Base-by-base conservation (phyloP, 495 filamentous ascomycete genomes). In the Penicillium goetzii region DNA sequence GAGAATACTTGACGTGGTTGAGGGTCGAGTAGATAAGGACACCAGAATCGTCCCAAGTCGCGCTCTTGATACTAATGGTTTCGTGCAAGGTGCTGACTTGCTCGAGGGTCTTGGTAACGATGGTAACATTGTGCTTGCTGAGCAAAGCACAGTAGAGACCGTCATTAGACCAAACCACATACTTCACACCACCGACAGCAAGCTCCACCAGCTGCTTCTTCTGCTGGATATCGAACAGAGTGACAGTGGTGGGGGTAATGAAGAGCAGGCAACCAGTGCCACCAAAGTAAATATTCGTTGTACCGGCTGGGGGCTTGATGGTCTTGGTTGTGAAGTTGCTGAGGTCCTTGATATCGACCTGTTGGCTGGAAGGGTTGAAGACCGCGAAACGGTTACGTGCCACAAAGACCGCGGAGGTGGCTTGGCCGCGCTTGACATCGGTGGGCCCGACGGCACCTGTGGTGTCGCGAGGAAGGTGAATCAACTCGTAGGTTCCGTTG, bases 51-150 rank as follows among this genome's bases (percentile, higher is more conserved):
- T 99, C 96, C 96, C 96, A 99, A 53, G 92, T 92, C n/a, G 96
- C 96, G 72, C 94, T 97, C 88, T 99, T 99, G 82, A 99, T 98
- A 19, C 96, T 86, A 66, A 99, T 99, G 0, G 96, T 99, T 82
- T 99, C 96, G 68, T 99, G 96, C 61, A 99, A 76, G 6, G 91
- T 97, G 81, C 95, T 97, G 58, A 98, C 88, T 76, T 97, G 94
- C 74, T 97, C 92, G 49, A 99, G 82, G 4, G 86, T 84, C 79
- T 98, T 98, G 50, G 92, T 97, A 52, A 97, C 93, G 73, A 99
- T 97, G 0, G 96, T 98, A 23, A 98, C 93, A 72, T 99, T 98
- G 76, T 99, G 96, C 79, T 99, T 99, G 83, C 93, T 96, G 25
- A 99, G 85, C 47, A 99, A 81, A 21, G 96, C 96, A 28, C 92